Evolutionary conservation across 2,329 filamentous ascomycete genomes (phyloP).

Genomic region (Bipolaris sorokiniana): DNA sequence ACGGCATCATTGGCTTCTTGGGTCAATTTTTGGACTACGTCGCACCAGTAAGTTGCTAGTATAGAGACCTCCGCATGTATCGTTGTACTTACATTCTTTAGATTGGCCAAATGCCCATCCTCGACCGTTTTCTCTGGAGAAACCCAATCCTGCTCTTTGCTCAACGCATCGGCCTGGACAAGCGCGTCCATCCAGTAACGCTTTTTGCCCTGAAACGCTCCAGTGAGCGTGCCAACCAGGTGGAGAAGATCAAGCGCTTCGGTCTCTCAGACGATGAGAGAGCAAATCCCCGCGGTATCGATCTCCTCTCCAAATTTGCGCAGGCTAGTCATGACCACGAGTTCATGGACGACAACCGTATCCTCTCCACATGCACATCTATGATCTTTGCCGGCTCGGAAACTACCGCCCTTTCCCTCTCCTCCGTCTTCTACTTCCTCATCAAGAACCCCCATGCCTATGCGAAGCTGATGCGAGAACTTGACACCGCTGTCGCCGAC

Average conservation of each 20-base stretch:
- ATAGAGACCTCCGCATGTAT: neutral
- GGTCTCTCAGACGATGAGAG: constrained; percentile 45
- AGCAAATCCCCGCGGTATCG: constrained; percentile 52
- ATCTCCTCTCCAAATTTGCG: constrained; percentile 75
- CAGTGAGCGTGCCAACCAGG: constrained; percentile 66
- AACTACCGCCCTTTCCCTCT: constrained; percentile 77
- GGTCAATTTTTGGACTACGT: constrained; percentile 72
- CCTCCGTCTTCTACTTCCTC: constrained; percentile 75
- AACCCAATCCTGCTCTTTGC: constrained; percentile 74
- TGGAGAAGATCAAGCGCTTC: constrained; percentile 54
- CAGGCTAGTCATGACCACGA: constrained; percentile 70
- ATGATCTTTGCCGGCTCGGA: constrained; percentile 78
- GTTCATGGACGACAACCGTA: constrained; percentile 73
- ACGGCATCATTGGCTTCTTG: constrained; percentile 73
- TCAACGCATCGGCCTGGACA: constrained; percentile 69
- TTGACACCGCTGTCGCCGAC: constrained; percentile 63
- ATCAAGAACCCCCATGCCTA: constrained; percentile 67
- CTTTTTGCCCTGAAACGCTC: constrained; percentile 73
- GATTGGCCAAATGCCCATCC: constrained; percentile 75
- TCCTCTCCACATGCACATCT: constrained; percentile 73
- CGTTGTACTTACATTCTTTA: constrained; percentile 36
- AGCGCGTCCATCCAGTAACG: constrained; percentile 74
- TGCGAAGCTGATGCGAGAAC: constrained; percentile 63
- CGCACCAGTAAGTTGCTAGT: constrained; percentile 62
- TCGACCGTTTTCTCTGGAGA: constrained; percentile 74